Evolutionary conservation across 305 asterid genomes (phyloP), one percentile per base, ranked within the genome.

Genomic region (Fraxinus floribunda): DNA sequence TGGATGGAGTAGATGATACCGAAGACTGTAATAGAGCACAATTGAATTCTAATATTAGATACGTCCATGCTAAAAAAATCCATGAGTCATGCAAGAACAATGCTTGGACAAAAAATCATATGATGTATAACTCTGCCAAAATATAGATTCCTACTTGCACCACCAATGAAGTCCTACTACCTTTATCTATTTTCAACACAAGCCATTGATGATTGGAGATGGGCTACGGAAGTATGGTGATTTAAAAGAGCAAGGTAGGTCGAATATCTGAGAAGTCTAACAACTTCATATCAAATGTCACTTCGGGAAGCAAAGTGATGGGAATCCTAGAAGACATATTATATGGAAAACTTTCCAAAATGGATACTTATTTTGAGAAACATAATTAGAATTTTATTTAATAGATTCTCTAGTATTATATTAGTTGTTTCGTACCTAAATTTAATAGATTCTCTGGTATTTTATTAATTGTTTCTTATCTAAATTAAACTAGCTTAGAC

Each of bases 1-100:
- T 80, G 99, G 97, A 90, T 95, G 99, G 88, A 95, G 93, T 71
- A 95, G 95, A 85, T 95, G 99, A 83, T 95, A 95, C 79, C 98
- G 94, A 80, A 95, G 95, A 85, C 99, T 94, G 90, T 81, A 89
- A 83, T 16, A 78, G 84, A 86, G 73, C 78, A 36, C 62, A 18
- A 79, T 52, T 41, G 26, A 62, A 76, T 80, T 29, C 16, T 20
- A 60, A 36, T 5, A 11, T 70, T 62, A 75, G 66, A 39, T 62
- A 75, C 72, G 8, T 66, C 39, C 55, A 52, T 38, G 75, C 46
- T 62, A 62, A 35, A 71, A 35, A 32, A 20, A 20, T 78, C 76
- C 57, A 77, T 16, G 38, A 30, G 30, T 78, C 36, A 66, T n/a
- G 55, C 18, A 80, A 60, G 70, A 82, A 78, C 24, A 35, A 68